Evolutionary conservation across 176 grass and related monocot genomes (phyloP), one percentile per base, ranked within the genome.

Genomic region (Tuctoria greenei): DNA sequence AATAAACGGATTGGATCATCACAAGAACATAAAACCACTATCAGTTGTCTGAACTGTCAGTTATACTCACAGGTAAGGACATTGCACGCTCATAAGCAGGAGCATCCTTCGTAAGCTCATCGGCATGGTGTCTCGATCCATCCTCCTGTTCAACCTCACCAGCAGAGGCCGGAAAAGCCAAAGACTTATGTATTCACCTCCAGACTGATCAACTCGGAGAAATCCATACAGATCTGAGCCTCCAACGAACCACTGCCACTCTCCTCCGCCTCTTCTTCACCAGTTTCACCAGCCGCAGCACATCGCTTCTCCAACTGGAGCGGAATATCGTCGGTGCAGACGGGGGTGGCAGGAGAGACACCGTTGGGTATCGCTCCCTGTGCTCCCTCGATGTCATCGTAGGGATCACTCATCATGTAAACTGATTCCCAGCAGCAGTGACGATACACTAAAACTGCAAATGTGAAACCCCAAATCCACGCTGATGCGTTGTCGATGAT

Each of bases 31-130:
- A 72, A 35, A 83, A 39, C 41, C 10, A 28, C 24, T 50, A 7
- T n/a, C 11, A 8, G 31, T 52, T 63, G 55, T 39, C 15, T 63
- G 1, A 10, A 13, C n/a, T n/a, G n/a, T n/a, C 35, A 41, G 42
- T 24, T 5, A 69, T 62, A 87, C 88, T 84, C 72, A 90, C 88
- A 49, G 88, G 88, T 1, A 90, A 59, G 18, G 84, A 90, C 17
- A 81, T 7, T 0, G 84, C 84, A 17, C 88, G 84, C 72, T 77
- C 84, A 38, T 77, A 90, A 56, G 72, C 41, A 51, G 72, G 76
- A 0, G 39, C 59, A 63, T 25, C 52, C 23, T 14, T 61, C 0
- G 10, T 21, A 1, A 8, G 18, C 1, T 34, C 51, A 64, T 47
- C 56, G 3, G 24, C 27, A 21, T 34, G 24, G 5, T 13, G 36